Base-by-base conservation (phyloP, 345 rosid species). In the Zanthoxylum bungeanum region DNA sequence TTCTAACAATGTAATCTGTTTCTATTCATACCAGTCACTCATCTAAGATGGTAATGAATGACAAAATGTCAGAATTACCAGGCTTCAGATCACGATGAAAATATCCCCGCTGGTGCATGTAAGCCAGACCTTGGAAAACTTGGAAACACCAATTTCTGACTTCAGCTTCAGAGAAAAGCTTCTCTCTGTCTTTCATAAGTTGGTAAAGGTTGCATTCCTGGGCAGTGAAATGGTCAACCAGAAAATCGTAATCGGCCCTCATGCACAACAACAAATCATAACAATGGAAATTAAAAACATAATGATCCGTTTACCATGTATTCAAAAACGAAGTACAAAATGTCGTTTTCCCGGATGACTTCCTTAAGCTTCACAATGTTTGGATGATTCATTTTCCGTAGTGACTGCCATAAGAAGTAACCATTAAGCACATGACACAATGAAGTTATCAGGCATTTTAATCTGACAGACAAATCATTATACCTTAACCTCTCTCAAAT, bases 51-150 rank as follows among this genome's bases (percentile, higher is more conserved):
- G 47, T 17, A 28, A 39, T 17, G 21, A 33, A n/a, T 11, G 5
- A 39, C 14, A 17, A 47, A 75, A 9, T 68, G 33, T 17, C 37
- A 49, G 30, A 67, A n/a, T 69, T 86, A 94, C 98, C 98, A 76
- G 99, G 99, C 86, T 95, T 95, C 60, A 95, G 92, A 77, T 95
- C 99, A 59, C 99, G 98, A 76, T 95, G 99, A 70, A 95, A 95
- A 75, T 92, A 92, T 69, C 99, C 99, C 59, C 82, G 87, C 75
- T 88, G 97, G 75, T 95, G 97, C 91, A 95, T 87, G 77, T 95
- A 89, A 60, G 93, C 87, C 73, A 95, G 98, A 60, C 97, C 99
- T 79, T 92, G 98, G 73, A 92, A 92, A 47, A 95, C 93, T 91
- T 95, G 99, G 75, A 90, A 92, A 80, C 90, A 95, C 98, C 96